These are phyloP conservation scores for Ampelomyces quisqualis DNA, from an alignment of 2,329 filamentous ascomycete species.

Conservation along the genomic window DNA sequence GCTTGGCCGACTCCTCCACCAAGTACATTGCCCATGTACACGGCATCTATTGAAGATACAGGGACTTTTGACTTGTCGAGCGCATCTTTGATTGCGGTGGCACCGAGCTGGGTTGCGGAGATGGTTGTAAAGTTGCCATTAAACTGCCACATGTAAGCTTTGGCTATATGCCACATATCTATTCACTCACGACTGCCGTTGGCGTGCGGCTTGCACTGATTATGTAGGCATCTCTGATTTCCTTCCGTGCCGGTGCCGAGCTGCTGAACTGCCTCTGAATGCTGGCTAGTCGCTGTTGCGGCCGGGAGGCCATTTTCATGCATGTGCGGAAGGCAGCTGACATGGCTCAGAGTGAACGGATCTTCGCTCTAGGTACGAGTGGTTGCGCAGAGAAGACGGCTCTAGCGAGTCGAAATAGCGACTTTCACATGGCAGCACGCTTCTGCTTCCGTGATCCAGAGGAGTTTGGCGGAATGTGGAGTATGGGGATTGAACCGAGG, in stretches of 20 bases:
- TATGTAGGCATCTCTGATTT: slow-evolving; percentile 91
- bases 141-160: slow-evolving; percentile 61
- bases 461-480: slow-evolving; percentile 37
- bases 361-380: slow-evolving; percentile 1
- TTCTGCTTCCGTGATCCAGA: no score
- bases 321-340: slow-evolving; percentile 37
- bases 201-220: slow-evolving; percentile 87
- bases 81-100: slow-evolving; percentile 87
- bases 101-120: slow-evolving; percentile 82
- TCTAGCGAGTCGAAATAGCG: slow-evolving; percentile 25
- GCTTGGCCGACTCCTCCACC: slow-evolving; percentile 83
- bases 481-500: slow-evolving; percentile 29
- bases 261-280: slow-evolving; percentile 43
- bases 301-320: slow-evolving; percentile 39
- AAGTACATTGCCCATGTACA: slow-evolving; percentile 97
- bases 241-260: slow-evolving; percentile 48
- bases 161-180: neutral
- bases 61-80: slow-evolving; percentile 84
- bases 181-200: slow-evolving; percentile 70
- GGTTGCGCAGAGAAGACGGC: slow-evolving; percentile 15
- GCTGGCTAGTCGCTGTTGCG: slow-evolving; percentile 40
- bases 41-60: slow-evolving; percentile 76
- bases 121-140: slow-evolving; percentile 87
- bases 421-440: slow-evolving; percentile 36
- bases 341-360: slow-evolving; percentile 22